Base-by-base conservation (phyloP, 2,329 filamentous ascomycete species). In the Talaromyces sp. region DNA sequence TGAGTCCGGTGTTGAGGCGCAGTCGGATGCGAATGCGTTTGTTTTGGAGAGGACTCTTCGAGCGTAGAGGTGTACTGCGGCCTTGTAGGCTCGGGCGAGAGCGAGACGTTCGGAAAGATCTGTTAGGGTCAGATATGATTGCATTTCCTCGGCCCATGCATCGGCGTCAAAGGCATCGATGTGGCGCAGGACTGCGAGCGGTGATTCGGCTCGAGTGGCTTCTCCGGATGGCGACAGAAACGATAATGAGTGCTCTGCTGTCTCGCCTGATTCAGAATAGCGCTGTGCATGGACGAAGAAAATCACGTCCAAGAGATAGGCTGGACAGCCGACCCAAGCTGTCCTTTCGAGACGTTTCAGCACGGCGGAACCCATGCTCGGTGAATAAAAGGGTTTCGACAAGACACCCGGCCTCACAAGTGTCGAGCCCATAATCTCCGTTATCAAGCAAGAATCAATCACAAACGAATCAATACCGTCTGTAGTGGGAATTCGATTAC, bases 71-170 rank as follows among this genome's bases (percentile, higher is more conserved):
- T 75, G 74, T 48, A 75, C 72, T 41, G 72, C 68, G 22, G 70
- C 66, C 62, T 74, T 70, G 63, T 74, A 75, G 55, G 70, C 64
- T 48, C 65, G 67, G 28, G 73, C 81, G 1, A 82, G 77, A 54
- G 73, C 72, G 53, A 83, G 77, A 53, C 77, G 78, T 61, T 74
- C 70, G 50, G 76, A 72, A 11, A 82, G 68, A 15, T 77, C 73
- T 1, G 73, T 66, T 25, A 82, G 78, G 68, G 78, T 81, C 37
- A 66, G 63, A 57, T 65, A 70, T n/a, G 65, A 61, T 62, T 74
- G 72, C 64, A 75, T 71, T 46, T 70, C 67, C 53, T 72, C 64
- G 33, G 73, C 69, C 73, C 73, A 75, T 46, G 66, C 60, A 15
- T 66, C 60, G 10, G 73, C 69, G 43, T 75, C 69, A 55, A 75